These are phyloP conservation scores for Torulaspora maleeae DNA, from an alignment of 805 yeast species.

Conservation along the genomic window DNA sequence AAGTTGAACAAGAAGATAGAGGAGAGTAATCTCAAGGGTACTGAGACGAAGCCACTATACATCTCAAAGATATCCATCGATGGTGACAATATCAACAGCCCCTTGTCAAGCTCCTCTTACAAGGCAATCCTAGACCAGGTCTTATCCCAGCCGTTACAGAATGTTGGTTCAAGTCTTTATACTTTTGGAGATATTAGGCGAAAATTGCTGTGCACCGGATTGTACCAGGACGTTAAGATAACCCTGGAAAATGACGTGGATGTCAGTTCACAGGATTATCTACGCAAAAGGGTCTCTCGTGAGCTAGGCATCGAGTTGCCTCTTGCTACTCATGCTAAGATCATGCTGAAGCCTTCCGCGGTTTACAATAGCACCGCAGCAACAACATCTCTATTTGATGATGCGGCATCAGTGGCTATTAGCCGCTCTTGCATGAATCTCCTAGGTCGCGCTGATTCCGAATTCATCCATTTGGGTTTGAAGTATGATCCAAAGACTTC, in stretches of 20 bases:
- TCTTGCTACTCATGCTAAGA: constrained; percentile 43
- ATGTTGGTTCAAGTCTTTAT: constrained; percentile 37
- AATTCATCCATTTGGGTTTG: constrained; percentile 44
- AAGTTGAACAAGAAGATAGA: constrained; percentile 3
- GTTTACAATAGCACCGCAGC: constrained; percentile 28
- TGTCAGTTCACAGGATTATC: constrained; percentile 7
- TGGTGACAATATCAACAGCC: constrained; percentile 18
- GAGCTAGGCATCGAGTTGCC: constrained; percentile 38
- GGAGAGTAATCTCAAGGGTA: constrained; percentile 7
- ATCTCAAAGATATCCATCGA: constrained; percentile 20
- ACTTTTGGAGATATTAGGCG: constrained; percentile 35
- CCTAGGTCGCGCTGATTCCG: constrained; percentile 55
- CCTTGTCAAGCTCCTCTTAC: constrained; percentile 44
- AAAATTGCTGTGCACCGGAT: constrained; percentile 42
- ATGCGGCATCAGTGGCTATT: constrained; percentile 35
- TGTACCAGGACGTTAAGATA: constrained; percentile 41
- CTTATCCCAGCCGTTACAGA: constrained; percentile 41
- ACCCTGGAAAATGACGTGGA: constrained; percentile 40
- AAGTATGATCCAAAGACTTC: constrained; percentile 46
- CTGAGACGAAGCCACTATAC: constrained; percentile 21
- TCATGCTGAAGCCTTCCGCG: constrained; percentile 39
- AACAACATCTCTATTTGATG: constrained; percentile 36
- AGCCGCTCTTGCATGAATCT: constrained; percentile 43
- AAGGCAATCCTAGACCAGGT: constrained; percentile 44
- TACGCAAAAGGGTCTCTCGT: constrained; percentile 17